Base-by-base conservation (phyloP, 2,329 filamentous ascomycete genomes). In the Clarireedia monteithiana region DNA sequence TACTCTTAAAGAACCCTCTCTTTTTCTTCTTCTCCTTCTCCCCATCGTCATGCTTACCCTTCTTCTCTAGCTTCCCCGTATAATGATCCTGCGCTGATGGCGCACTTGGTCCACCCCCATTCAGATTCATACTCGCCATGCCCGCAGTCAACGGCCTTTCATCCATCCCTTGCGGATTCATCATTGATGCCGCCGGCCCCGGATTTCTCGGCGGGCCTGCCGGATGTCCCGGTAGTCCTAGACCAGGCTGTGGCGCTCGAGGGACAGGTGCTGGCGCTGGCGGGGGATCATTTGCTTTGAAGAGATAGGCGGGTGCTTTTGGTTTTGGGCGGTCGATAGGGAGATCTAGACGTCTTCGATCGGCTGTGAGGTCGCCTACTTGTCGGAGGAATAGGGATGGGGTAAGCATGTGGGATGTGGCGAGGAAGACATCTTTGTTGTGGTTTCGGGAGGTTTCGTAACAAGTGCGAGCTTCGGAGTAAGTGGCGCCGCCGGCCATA, bases 401-500 rank as follows among this genome's bases (percentile, higher is more conserved):
- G 0, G 85, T 94, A 48, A 95, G 76, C 91, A 99, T 96, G 69
- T 99, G 94, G 24, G 88, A 91, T 0, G 89, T 94, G 17, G 86
- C 83, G 5, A 99, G 81, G 69, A 95, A 89, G n/a, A 97, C 76
- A 64, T 99, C 94, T 61, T 87, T 83, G 52, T 82, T 83, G 48
- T 83, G 83, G 50, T 83, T 75, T 52, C 84, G 80, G 2, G 89
- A 86, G 26, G 92, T 75, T 66, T 96, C 90, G 69, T 97, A 97
- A 73, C 94, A 99, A 12, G 85, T 81, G 27, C 94, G 84, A 34
- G 89, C 81, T 73, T 99, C 94, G 5, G 89, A 91, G 70, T 92
- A 96, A 0, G 94, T 97, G 20, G 94, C 94, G 46, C 94, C 94
- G 48, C 94, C 94, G 1, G 92, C 94, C 80, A 97, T 86, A 69